Conservation (phyloP, 2,329 filamentous ascomycete species). For the Alternaria sp. region DNA sequence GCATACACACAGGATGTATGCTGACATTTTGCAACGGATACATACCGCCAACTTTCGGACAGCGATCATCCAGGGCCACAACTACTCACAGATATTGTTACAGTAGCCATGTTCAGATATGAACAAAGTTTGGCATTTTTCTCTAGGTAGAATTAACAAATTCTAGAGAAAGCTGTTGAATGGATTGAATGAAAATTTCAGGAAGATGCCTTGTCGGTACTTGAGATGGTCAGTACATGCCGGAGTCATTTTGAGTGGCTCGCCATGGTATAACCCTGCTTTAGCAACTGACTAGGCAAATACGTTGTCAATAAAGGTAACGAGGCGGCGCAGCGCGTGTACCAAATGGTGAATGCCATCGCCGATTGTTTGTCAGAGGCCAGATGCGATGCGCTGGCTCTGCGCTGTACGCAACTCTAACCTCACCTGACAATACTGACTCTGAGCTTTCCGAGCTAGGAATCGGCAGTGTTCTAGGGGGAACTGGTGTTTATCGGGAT, state of each 20-base stretch:
- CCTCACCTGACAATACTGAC: neutral
- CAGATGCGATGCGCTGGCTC: neutral
- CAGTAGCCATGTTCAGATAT: neutral
- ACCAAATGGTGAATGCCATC: neutral
- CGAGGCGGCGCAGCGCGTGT: neutral
- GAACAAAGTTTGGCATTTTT: neutral
- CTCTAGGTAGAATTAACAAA: neutral
- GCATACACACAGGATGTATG: neutral
- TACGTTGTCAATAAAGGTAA: neutral
- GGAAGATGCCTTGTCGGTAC: neutral
- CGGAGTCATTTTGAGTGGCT: neutral
- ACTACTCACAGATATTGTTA: neutral
- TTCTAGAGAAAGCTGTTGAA: neutral
- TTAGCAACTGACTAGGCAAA: neutral
- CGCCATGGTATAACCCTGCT: neutral
- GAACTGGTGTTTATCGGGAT: slow-evolving; percentile 25
- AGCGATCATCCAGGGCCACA: neutral
- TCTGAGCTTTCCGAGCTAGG: neutral
- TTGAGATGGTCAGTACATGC: neutral
- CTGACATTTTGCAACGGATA: neutral
- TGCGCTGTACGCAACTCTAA: neutral
- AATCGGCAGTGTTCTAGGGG: neutral
- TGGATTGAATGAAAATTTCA: neutral
- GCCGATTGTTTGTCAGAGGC: neutral
- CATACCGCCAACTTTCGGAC: neutral